phyloP scores from a whole-genome alignment of 129 eudicot genomes.

The Artemisia argyi region DNA sequence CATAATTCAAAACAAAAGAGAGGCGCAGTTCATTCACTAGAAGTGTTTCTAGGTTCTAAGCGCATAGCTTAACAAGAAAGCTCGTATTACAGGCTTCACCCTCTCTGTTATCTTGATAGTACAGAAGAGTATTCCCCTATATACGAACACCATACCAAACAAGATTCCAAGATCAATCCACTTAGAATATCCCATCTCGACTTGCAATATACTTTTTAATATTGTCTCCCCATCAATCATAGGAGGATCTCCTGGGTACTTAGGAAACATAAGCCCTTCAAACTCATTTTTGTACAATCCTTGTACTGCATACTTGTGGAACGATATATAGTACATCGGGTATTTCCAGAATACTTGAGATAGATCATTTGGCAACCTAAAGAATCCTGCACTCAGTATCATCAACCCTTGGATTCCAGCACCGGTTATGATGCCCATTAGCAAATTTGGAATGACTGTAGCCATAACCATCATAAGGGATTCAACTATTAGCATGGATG shows the following conservation, averaged over 20 bases:
- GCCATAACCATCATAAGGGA: constrained; percentile 76
- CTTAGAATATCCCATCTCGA: constrained; percentile 57
- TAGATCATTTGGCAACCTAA: constrained; percentile 45
- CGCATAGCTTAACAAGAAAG: constrained; percentile 17
- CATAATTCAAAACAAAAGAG: background rate
- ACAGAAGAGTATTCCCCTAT: constrained; percentile 40
- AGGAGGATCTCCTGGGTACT: constrained; percentile 11
- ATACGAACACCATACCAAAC: constrained; percentile 53
- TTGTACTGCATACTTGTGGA: constrained; percentile 50
- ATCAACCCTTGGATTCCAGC: constrained; percentile 65
- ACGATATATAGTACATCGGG: constrained; percentile 54
- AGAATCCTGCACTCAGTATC: constrained; percentile 58
- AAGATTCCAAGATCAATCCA: constrained; percentile 62
- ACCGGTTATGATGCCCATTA: constrained; percentile 62
- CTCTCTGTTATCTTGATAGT: constrained; percentile 40
- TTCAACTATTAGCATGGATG: constrained; percentile 56
- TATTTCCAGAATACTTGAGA: constrained; percentile 46
- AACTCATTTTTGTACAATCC: constrained; percentile 60
- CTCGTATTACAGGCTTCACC: constrained; percentile 30
- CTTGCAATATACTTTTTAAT: constrained; percentile 40
- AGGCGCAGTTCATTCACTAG: background rate
- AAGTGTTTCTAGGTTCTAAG: background rate
- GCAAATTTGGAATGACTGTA: constrained; percentile 56
- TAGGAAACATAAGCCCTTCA: constrained; percentile 31
- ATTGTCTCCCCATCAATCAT: constrained; percentile 35